Evolutionary conservation across 805 yeast species (phyloP).

Genomic region (Candida adriatica): DNA sequence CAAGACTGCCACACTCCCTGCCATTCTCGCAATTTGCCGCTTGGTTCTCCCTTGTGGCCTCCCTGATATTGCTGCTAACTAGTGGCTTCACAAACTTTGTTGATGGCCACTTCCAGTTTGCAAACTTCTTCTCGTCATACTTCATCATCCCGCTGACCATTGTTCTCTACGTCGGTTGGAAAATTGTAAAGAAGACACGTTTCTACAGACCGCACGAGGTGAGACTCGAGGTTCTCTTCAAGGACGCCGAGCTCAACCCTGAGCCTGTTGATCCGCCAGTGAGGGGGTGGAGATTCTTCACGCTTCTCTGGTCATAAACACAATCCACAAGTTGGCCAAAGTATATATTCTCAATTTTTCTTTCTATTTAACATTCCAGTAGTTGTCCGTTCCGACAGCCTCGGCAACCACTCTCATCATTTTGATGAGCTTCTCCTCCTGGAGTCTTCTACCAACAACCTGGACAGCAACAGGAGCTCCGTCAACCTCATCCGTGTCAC

Average conservation of each 20-base stretch:
- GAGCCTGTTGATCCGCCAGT: slow-evolving; percentile 16
- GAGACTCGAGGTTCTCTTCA: slow-evolving; percentile 30
- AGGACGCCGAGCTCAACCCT: slow-evolving; percentile 25
- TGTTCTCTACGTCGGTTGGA: slow-evolving; percentile 26
- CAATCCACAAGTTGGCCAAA: neutral
- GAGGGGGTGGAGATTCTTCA: slow-evolving; percentile 11
- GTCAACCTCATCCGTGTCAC: slow-evolving; percentile 44
- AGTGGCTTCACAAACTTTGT: slow-evolving; percentile 30
- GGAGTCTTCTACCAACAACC: slow-evolving; percentile 48
- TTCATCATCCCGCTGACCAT: slow-evolving; percentile 22
- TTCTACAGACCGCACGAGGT: slow-evolving; percentile 30
- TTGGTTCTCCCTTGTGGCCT: slow-evolving; percentile 24
- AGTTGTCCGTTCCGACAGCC: slow-evolving; percentile 21
- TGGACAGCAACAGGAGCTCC: slow-evolving; percentile 65
- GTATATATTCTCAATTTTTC: neutral
- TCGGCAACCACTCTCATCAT: slow-evolving; percentile 35
- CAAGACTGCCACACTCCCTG: slow-evolving; percentile 9
- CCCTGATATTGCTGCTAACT: slow-evolving; percentile 25
- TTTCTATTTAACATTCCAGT: slow-evolving; percentile 12
- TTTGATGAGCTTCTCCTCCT: slow-evolving; percentile 55
- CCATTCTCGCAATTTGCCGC: slow-evolving; percentile 20
- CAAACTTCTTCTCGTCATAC: slow-evolving; percentile 10
- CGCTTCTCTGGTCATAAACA: slow-evolving; percentile 11
- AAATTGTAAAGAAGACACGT: slow-evolving; percentile 25
- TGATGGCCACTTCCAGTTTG: slow-evolving; percentile 21